Evolutionary conservation across 805 yeast genomes (phyloP).

Genomic region (Sugiyamaella boreocaroliniensis): DNA sequence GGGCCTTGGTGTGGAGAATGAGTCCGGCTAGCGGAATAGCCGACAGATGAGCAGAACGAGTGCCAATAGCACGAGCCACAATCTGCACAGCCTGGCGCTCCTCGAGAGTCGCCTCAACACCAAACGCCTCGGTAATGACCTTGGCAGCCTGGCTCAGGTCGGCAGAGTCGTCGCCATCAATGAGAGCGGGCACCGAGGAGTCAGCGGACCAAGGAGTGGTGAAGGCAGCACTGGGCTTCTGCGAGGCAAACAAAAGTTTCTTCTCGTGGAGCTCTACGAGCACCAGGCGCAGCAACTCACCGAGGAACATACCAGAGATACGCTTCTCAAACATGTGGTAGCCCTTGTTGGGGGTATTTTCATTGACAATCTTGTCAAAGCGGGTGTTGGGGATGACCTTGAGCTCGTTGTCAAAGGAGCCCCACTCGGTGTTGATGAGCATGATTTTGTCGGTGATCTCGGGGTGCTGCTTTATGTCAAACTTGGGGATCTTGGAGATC

Average conservation of each 20-base stretch:
- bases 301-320: constrained; percentile 86
- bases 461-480: constrained; percentile 40
- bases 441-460: constrained; percentile 39
- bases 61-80: constrained; percentile 71
- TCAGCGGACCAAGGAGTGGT: constrained; percentile 71
- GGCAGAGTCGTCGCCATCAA: constrained; percentile 78
- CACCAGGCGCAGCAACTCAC: constrained; percentile 76
- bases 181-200: constrained; percentile 76
- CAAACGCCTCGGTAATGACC: constrained; percentile 46
- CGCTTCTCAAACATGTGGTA: constrained; percentile 91
- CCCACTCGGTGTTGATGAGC: constrained; percentile 97
- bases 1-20: constrained; percentile 56
- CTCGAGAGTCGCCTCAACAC: constrained; percentile 48
- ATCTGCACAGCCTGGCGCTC: constrained; percentile 72
- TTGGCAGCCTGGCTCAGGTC: constrained; percentile 36
- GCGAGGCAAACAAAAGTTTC: constrained; percentile 45
- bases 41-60: constrained; percentile 83
- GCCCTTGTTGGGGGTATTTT: constrained; percentile 70
- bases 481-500: constrained; percentile 64
- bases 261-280: constrained; percentile 55
- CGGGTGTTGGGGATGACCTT: constrained; percentile 68
- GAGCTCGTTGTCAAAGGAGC: constrained; percentile 85
- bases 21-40: constrained; percentile 89
- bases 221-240: constrained; percentile 25
- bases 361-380: constrained; percentile 69